Evolutionary conservation across 306 rosid species (phyloP), one percentile per base, ranked within the genome.

Genomic region (Leucaena leucocephala): DNA sequence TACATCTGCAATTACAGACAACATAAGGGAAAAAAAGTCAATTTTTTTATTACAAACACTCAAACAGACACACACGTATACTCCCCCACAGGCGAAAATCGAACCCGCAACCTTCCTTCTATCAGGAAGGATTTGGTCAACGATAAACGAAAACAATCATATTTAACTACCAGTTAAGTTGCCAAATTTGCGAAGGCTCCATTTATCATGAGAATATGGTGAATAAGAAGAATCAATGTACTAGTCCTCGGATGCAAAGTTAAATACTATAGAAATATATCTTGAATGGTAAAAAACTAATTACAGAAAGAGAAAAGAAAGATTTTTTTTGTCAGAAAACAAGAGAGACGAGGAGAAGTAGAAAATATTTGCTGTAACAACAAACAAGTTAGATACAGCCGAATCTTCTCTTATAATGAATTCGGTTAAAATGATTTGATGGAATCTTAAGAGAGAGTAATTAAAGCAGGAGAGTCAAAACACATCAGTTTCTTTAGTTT

Each of bases 1-100:
- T 86, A 82, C 99, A 95, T 87, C 98, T 95, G 87, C 49, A 49
- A 64, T 12, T 6, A 40, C 21, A 27, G 72, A 1, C 3, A 22
- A 48, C 61, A 59, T 9, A 7, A 55, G 27, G 8, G 0, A 19
- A 55, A 54, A 54, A 43, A 43, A n/a, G 11, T 7, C 3, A n/a
- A 0, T 7, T 19, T 55, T 55, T 55, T 19, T 8, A 19, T 19
- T 55, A 19, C 62, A 55, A 19, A 55, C 33, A 55, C 11, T 54
- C 59, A 54, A n/a, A n/a, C 7, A 50, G 2, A 50, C 57, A 50
- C 19, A 16, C 6, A 50, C 57, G 1, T 5, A 5, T 6, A 5
- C 7, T 5, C 7, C 43, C 0, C 7, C 7, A 8, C 57, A 50
- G 57, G 19, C 19, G 1, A 16, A 16, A 50, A 50, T 17, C n/a